Percentiles rank a stretch among this genome's conserved stretches.
These are phyloP conservation scores for Colletotrichum sp. DNA, from an alignment of 2,329 filamentous ascomycete genomes.

Conservation along the genomic window DNA sequence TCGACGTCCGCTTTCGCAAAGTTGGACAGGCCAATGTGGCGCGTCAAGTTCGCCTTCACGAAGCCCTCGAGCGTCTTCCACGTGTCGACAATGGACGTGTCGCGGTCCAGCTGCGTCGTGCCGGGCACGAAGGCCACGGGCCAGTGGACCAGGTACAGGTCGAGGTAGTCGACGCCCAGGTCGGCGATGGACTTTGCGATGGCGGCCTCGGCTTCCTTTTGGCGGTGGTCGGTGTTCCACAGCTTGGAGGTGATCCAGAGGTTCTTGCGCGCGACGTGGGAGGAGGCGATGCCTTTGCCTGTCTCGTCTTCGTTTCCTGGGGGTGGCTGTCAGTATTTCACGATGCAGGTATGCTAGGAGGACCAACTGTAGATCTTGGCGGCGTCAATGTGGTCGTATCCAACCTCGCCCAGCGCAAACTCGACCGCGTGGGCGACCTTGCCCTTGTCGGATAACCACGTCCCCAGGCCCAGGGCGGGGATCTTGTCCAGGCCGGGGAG, in stretches of 20 bases:
- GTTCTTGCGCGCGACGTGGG: constrained; percentile 48
- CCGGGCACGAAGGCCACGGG: constrained; percentile 39
- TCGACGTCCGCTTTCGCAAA: constrained; percentile 39
- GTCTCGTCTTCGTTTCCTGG: constrained; percentile 58
- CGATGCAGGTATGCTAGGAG: too few species aligned
- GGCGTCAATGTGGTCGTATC: constrained; percentile 64
- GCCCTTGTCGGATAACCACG: constrained; percentile 67
- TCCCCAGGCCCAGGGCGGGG: constrained; percentile 42
- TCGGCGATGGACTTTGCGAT: constrained; percentile 51
- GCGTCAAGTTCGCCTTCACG: constrained; percentile 55
- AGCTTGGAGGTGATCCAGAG: constrained; percentile 71
- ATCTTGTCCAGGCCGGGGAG: constrained; percentile 1
- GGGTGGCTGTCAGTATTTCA: not conserved
- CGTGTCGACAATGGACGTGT: constrained; percentile 44
- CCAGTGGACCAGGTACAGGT: constrained; percentile 57
- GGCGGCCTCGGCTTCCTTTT: constrained; percentile 36
- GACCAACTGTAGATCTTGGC: constrained; percentile 52
- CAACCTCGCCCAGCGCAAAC: constrained; percentile 47
- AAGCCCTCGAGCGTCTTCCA: constrained; percentile 65
- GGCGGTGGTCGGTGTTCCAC: constrained; percentile 58
- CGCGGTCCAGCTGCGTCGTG: constrained; percentile 30
- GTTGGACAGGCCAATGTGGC: constrained; percentile 68
- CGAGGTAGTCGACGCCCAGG: constrained; percentile 54
- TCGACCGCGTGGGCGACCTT: constrained; percentile 64
- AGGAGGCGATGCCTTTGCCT: constrained; percentile 51